Evolutionary conservation across 345 rosid genomes (phyloP).

Genomic region (Excoecaria agallocha): DNA sequence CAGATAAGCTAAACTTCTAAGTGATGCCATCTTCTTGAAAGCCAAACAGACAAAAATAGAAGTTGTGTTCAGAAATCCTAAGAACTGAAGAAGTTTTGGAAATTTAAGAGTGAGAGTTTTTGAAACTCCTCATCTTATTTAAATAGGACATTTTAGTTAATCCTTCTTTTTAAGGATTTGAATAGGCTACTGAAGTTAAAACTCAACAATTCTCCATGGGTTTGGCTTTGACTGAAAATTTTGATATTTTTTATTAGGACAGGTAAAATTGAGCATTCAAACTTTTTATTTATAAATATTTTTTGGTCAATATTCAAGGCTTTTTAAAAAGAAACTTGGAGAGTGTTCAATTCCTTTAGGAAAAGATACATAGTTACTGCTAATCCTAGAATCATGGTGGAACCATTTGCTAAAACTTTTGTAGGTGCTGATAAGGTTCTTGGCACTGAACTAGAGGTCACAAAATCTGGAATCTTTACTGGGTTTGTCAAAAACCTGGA

Average conservation of each 20-base stretch:
- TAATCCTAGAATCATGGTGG: conserved; percentile 79
- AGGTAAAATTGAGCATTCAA: no score
- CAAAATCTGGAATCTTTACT: no score
- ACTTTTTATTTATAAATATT: no score
- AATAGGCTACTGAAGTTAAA: not conserved
- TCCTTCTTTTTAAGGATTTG: not conserved
- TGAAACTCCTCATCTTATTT: not conserved
- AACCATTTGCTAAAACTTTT: no score
- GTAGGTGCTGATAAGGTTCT: no score
- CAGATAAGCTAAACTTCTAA: not conserved
- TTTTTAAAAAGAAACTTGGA: conserved; percentile 75
- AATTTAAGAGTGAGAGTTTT: not conserved
- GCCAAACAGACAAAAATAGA: not conserved
- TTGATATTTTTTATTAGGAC: no score
- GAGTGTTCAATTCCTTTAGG: conserved; percentile 73
- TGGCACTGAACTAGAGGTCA: no score
- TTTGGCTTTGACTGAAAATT: not conserved
- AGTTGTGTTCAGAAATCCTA: not conserved
- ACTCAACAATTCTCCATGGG: not conserved
- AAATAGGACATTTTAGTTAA: not conserved
- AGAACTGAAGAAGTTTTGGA: no score
- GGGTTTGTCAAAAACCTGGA: no score
- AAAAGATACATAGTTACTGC: conserved; percentile 71
- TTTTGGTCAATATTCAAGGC: no score
- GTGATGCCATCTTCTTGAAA: not conserved